Percentiles rank a stretch among this genome's conserved stretches.
phyloP scores from a whole-genome alignment of 306 rosid genomes.

The Casuarina glauca region DNA sequence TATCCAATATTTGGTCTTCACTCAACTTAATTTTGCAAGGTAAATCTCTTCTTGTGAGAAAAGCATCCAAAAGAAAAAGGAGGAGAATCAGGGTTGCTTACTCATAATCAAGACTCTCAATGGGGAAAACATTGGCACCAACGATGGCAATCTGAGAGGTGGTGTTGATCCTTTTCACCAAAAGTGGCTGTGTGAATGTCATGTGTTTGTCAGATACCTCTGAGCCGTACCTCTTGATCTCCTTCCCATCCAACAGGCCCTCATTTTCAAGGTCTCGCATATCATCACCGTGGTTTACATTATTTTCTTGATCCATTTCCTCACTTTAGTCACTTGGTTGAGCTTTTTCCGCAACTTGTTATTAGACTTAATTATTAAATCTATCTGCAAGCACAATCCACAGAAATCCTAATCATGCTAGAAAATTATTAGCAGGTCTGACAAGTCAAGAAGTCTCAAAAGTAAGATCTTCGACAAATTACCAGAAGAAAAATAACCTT shows the following conservation, averaged over 20 bases:
- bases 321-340: constrained; percentile 10
- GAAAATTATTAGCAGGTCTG: not conserved
- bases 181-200: constrained; percentile 41
- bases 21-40: constrained; percentile 3
- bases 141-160: constrained; percentile 91
- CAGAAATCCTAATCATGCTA: constrained; percentile 2
- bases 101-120: constrained; percentile 97
- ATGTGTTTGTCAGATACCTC: constrained; percentile 37
- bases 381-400: constrained; percentile 2
- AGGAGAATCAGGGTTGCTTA: constrained; percentile 29
- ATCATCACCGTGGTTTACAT: constrained; percentile 17
- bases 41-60: constrained; percentile 4
- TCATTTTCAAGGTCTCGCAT: constrained; percentile 49
- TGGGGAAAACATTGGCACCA: constrained; percentile 78
- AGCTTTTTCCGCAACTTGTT: constrained; percentile 11
- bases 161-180: constrained; percentile 58
- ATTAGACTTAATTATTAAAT: not conserved
- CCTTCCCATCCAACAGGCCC: constrained; percentile 37
- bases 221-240: constrained; percentile 31
- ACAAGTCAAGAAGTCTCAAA: not conserved
- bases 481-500: not conserved
- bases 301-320: constrained; percentile 36
- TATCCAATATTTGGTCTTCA: not conserved
- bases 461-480: not conserved
- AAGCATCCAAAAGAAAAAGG: not conserved